Evolutionary conservation across 2,329 filamentous ascomycete genomes (phyloP).

Genomic region (Aspergillus quadrilineatus): DNA sequence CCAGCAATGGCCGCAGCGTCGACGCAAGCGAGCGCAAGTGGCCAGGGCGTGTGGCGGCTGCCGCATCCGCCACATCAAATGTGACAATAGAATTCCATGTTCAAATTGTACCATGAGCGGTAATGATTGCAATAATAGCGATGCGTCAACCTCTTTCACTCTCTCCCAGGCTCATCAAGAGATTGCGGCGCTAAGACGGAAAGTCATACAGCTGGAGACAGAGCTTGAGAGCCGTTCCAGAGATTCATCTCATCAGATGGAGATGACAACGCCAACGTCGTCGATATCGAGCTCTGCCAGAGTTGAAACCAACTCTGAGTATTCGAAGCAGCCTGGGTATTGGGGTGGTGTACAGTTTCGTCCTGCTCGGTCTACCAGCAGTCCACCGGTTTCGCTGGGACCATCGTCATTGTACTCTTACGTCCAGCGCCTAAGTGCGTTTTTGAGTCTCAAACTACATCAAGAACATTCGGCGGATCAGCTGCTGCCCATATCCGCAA

Average conservation of each 20-base stretch:
- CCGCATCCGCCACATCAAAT: slow-evolving; percentile 29
- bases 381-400: not conserved
- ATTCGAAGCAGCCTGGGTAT: too few species aligned
- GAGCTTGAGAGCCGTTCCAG: slow-evolving; percentile 28
- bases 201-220: slow-evolving; percentile 31
- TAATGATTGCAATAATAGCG: slow-evolving; percentile 21
- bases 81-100: slow-evolving; percentile 27
- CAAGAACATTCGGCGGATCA: slow-evolving; percentile 31
- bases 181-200: slow-evolving; percentile 33
- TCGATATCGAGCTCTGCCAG: too few species aligned
- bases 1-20: not conserved
- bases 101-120: slow-evolving; percentile 22
- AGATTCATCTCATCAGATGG: not conserved
- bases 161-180: slow-evolving; percentile 16
- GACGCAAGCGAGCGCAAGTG: slow-evolving; percentile 22
- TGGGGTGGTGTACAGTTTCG: too few species aligned
- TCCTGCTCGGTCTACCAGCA: too few species aligned
- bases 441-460: slow-evolving; percentile 25
- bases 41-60: slow-evolving; percentile 29
- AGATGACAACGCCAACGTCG: too few species aligned
- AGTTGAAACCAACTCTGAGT: too few species aligned
- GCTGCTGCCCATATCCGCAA: slow-evolving; percentile 32
- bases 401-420: slow-evolving; percentile 4
- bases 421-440: not conserved
- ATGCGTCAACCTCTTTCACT: not conserved